Percentiles rank a stretch among this genome's conserved stretches.
phyloP scores from a whole-genome alignment of 371 early-diverging fungal species.

The Mortierella sp. region DNA sequence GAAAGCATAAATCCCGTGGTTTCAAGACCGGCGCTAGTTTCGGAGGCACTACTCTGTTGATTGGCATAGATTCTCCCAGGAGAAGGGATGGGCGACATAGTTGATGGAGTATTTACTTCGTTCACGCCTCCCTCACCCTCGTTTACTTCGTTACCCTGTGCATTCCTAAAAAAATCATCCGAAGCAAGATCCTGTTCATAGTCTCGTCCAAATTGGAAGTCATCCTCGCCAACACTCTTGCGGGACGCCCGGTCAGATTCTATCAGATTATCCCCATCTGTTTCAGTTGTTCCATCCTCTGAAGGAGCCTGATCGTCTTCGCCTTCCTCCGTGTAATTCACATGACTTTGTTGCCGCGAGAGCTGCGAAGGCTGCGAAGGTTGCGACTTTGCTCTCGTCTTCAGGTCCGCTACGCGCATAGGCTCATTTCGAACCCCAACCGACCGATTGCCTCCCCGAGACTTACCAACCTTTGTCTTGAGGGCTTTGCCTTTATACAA shows the following conservation, averaged over 20 bases:
- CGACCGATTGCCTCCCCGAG: constrained; percentile 29
- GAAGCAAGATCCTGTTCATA: constrained; percentile 8
- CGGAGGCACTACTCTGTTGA: constrained; percentile 21
- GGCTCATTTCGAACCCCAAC: constrained; percentile 14
- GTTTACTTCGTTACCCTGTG: constrained; percentile 8
- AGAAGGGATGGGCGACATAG: constrained; percentile 54
- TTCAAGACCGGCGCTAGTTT: constrained; percentile 43
- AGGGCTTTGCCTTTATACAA: constrained; percentile 31
- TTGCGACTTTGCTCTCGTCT: constrained; percentile 25
- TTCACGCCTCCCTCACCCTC: constrained; percentile 20
- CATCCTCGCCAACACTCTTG: constrained; percentile 29
- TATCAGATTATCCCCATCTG: constrained; percentile 18
- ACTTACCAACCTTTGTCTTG: constrained; percentile 33
- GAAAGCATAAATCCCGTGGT: constrained; percentile 30
- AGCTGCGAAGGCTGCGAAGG: constrained; percentile 31
- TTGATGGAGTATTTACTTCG: constrained; percentile 51
- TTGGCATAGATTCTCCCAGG: constrained; percentile 37
- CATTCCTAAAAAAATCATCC: constrained; percentile 6
- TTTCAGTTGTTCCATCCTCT: constrained; percentile 29
- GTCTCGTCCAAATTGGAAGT: constrained; percentile 20
- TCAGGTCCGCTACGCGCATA: constrained; percentile 26
- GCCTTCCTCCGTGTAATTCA: constrained; percentile 36
- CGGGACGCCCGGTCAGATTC: constrained; percentile 31
- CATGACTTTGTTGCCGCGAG: constrained; percentile 37
- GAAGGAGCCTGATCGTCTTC: constrained; percentile 32